Evolutionary conservation across 2,329 filamentous ascomycete species (phyloP), one percentile per base, ranked within the genome.

Genomic region (Eutypa lata): DNA sequence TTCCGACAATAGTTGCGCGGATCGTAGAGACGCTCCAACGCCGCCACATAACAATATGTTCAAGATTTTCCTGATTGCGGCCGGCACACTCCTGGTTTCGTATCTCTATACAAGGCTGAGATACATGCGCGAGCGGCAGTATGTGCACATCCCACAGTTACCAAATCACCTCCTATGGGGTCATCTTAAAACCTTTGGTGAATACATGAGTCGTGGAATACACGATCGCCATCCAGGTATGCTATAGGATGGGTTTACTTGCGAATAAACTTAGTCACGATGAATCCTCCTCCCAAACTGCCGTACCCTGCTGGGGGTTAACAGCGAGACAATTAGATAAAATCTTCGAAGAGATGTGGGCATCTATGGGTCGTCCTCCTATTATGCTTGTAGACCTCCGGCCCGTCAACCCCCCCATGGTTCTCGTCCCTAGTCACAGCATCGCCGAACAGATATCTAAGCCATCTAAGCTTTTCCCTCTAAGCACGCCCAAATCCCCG

Each of bases 161-260:
- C 54, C 55, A 19, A 45, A 44, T 5, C 33, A 55, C 44, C 45
- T 60, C 14, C 16, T 60, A 6, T 57, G 44, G 52, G 56, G 56
- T 2, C 58, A 60, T 42, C 53, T 58, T 21, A 57, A 58, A n/a
- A 22, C 47, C n/a, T 54, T 58, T 40, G 56, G 54, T 11, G 53
- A 60, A 37, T 52, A 52, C 18, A 72, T 91, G 33, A 13, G n/a
- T 14, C 56, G 56, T 24, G 56, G 56, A 16, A 51, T 58, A 54
- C 47, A 47, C 2, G 56, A 56, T 26, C 53, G 56, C 18, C 56
- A 58, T 35, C 52, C 56, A 48, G 56, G 54, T 58, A 56, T 26
- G 48, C 18, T 31, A 45, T 24, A 18, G 16, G 28, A 47, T 38
- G 22, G 31, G 2, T 51, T 45, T 33, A 51, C 19, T 47, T 47